These are phyloP conservation scores for Cercophora scortea DNA, from an alignment of 495 filamentous ascomycete species.

Conservation along the genomic window DNA sequence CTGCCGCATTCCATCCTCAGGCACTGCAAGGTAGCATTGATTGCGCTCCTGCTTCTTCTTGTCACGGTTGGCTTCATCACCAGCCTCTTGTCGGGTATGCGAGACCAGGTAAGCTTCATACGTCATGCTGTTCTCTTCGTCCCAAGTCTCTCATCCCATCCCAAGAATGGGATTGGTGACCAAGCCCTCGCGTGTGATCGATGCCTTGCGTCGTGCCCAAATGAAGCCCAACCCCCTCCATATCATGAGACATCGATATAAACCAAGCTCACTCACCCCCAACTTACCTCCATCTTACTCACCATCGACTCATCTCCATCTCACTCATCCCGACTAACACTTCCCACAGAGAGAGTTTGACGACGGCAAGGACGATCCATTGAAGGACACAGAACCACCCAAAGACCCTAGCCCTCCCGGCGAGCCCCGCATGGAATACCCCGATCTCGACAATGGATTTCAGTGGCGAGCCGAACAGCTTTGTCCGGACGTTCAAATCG, in stretches of 20 bases:
- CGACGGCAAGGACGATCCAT: neutral
- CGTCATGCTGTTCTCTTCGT: too few species aligned
- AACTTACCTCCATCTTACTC: neutral
- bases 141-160: too few species aligned
- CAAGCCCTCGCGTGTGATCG: too few species aligned
- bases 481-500: conserved; percentile 23
- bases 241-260: neutral
- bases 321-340: neutral
- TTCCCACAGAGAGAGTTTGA: neutral
- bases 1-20: conserved; percentile 15
- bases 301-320: neutral
- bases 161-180: too few species aligned
- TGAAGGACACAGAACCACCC: neutral
- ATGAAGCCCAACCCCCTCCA: neutral
- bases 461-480: conserved; percentile 2
- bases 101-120: conserved; percentile 17
- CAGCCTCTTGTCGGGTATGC: conserved; percentile 8
- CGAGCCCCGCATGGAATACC: conserved; percentile 14
- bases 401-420: neutral
- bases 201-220: neutral
- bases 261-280: neutral
- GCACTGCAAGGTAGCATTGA: conserved; percentile 12
- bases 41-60: conserved; percentile 21
- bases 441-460: conserved; percentile 12
- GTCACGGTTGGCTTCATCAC: conserved; percentile 21